A percentile compares a stretch with the other conserved stretches of the same genome.
Evolutionary conservation across 805 yeast species (phyloP).

Genomic region (Cyberlindnera amylophila): DNA sequence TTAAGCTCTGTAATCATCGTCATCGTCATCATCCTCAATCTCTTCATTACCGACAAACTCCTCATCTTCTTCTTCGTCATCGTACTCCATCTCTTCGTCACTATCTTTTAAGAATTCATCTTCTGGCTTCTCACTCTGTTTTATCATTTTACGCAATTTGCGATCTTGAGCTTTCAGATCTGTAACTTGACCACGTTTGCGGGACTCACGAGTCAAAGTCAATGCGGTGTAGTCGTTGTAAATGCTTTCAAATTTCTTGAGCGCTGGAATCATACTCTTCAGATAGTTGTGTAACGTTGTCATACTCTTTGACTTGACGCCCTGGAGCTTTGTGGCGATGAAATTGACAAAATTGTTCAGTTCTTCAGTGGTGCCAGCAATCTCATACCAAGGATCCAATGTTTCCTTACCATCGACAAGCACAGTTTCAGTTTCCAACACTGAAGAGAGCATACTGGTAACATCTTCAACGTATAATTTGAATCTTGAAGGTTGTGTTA

Average conservation of each 20-base stretch:
- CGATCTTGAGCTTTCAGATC: conserved; percentile 19
- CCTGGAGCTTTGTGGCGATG: conserved; percentile 6
- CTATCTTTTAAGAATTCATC: conserved; percentile 16
- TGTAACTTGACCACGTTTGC: conserved; percentile 17
- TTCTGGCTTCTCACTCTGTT: conserved; percentile 9
- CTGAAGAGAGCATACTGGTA: conserved; percentile 14
- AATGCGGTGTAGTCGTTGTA: conserved; percentile 12
- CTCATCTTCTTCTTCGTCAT: conserved; percentile 9
- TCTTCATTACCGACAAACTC: conserved; percentile 6
- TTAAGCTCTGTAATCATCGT: conserved; percentile 14
- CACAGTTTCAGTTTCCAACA: neutral
- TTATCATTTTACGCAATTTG: conserved; percentile 12
- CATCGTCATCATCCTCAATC: conserved; percentile 18
- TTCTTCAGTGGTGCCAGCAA: conserved; percentile 18
- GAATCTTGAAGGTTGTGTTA: conserved; percentile 25
- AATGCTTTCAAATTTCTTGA: conserved; percentile 19
- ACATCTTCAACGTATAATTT: conserved; percentile 27
- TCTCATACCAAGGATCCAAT: conserved; percentile 28
- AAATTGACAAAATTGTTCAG: conserved; percentile 15
- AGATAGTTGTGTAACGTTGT: conserved; percentile 15
- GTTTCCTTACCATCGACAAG: neutral
- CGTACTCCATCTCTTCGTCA: conserved; percentile 16
- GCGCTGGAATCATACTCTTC: conserved; percentile 10
- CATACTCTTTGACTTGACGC: conserved; percentile 5
- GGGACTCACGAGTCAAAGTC: conserved; percentile 16